Base-by-base conservation (phyloP, 1,284 basidiomycete genomes). In the Fomes fomentarius region DNA sequence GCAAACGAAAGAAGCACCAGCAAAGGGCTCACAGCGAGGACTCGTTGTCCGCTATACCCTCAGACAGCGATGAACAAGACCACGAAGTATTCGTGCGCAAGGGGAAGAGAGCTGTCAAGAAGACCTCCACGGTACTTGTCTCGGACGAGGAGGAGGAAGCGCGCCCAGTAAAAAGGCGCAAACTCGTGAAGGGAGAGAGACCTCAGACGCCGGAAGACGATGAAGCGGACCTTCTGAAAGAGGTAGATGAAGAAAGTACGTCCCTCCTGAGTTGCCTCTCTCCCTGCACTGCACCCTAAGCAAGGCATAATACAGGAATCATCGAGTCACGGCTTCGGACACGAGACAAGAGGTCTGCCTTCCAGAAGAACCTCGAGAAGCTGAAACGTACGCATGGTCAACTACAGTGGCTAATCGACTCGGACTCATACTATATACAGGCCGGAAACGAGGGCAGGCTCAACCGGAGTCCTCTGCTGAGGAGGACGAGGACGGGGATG, bases 311-410 rank as follows among this genome's bases (percentile, higher is more conserved):
- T 28, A 14, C 58, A 92, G 86, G 75, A 52, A 86, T 93, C 24
- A 71, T 92, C 42, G 75, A 84, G 30, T 73, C 71, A 7, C 83
- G 91, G 34, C 69, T 92, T 22, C 82, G 91, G 31, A 70, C 72
- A 28, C 79, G 88, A 21, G 74, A 75, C 47, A 89, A 83, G 66
- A 78, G 79, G 66, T 81, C 82, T 12, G 60, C 69, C 4, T 91
- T 82, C 65, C 83, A 87, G 61, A 77, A 77, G 64, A 87, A 82
- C 59, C 69, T 93, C 4, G 85, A 87, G 56, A 81, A 72, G 57
- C 63, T 92, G 47, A 88, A 82, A 71, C 75, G 90, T 84, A 53
- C 53, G 79, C 62, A 38, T 24, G n/a, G 17, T 19, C 28, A 31
- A 33, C 2, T 26, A 8, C 33, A 14, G 21, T 24, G 30, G 21